Percentiles rank a stretch among this genome's conserved stretches.
These are phyloP conservation scores for Cutaneotrichosporon sp. DNA, from an alignment of 1,284 basidiomycete species.

Conservation along the genomic window DNA sequence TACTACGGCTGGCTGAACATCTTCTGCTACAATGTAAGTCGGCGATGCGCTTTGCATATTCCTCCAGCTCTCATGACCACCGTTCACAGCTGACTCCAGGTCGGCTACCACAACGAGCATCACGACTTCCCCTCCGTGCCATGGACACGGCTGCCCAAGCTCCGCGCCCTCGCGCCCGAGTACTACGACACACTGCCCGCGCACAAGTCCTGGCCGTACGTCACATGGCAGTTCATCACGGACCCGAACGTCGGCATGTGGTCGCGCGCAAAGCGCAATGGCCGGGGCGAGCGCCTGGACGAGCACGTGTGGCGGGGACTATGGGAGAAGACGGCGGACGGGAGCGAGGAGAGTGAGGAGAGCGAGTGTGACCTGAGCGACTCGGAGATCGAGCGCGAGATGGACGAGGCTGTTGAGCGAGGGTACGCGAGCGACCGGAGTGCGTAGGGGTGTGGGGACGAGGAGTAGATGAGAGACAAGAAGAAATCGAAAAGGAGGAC, in stretches of 20 bases:
- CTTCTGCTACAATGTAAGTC: constrained; percentile 83
- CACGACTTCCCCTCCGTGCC: constrained; percentile 96
- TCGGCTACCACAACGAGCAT: constrained; percentile 98
- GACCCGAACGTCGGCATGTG: constrained; percentile 72
- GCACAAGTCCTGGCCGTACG: constrained; percentile 90
- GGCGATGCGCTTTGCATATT: too few species aligned
- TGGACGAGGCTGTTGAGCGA: constrained; percentile 20
- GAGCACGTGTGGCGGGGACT: constrained; percentile 34
- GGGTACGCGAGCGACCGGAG: constrained; percentile 20
- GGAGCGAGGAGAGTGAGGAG: constrained; percentile 7
- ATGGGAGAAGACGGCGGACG: constrained; percentile 8
- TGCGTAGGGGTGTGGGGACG: not conserved
- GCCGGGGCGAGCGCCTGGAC: constrained; percentile 37
- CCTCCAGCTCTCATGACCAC: not conserved
- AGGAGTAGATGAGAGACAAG: not conserved
- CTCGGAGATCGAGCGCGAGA: constrained; percentile 20
- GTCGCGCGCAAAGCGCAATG: constrained; percentile 51
- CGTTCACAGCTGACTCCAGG: constrained; percentile 54
- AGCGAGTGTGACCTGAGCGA: constrained; percentile 8
- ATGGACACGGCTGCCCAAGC: constrained; percentile 87
- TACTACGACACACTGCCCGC: constrained; percentile 84
- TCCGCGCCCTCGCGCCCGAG: constrained; percentile 79
- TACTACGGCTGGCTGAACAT: constrained; percentile 92
- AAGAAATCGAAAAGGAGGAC: too few species aligned
- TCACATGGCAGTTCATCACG: constrained; percentile 88